Base-by-base conservation (phyloP, 768 basidiomycete genomes). In the Tubosaeta sp. region DNA sequence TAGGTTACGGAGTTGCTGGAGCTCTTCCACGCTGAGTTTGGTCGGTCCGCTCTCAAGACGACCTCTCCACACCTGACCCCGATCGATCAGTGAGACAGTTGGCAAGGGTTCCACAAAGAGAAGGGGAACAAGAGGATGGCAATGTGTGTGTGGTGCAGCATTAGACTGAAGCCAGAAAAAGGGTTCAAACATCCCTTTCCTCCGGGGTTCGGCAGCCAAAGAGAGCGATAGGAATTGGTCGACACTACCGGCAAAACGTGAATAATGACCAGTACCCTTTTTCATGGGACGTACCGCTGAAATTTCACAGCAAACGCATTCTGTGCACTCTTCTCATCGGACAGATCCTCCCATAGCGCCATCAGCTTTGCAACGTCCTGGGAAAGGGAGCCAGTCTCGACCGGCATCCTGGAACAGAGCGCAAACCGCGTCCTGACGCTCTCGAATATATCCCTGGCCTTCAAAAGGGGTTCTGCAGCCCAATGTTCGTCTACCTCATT, bases 221-320 rank as follows among this genome's bases (percentile, higher is more conserved):
- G 90, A 91, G 17, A 89, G 73, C 0, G 85, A 82, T 80, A 85
- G 86, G 60, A 89, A 91, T 54, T 88, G 86, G 25, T 88, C 88
- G 54, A 86, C 71, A 8, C 86, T 89, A 56, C 44, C 11, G 47
- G 48, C 3, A 19, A 13, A 22, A 22, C 44, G 55, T 55, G 38
- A 61, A 32, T 17, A 0, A 22, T 22, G 29, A 32, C 9, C 14
- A 51, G 26, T 12, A 38, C 43, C n/a, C 22, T 33, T 13, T 13
- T 25, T 46, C 47, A 38, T 32, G 8, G 2, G 47, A 72, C 82
- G 27, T 62, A 86, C 86, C 83, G 72, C 53, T 82, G 75, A 59
- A 87, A 86, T 56, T 86, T 88, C 17, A 68, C 59, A 41, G 78
- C 73, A 58, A 80, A 59, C 65, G 57, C 68, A 60, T 17, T 74